A percentile compares a stretch with the other conserved stretches of the same genome.
phyloP scores from a whole-genome alignment of 208 protist species.

The Porcisia hertigi region DNA sequence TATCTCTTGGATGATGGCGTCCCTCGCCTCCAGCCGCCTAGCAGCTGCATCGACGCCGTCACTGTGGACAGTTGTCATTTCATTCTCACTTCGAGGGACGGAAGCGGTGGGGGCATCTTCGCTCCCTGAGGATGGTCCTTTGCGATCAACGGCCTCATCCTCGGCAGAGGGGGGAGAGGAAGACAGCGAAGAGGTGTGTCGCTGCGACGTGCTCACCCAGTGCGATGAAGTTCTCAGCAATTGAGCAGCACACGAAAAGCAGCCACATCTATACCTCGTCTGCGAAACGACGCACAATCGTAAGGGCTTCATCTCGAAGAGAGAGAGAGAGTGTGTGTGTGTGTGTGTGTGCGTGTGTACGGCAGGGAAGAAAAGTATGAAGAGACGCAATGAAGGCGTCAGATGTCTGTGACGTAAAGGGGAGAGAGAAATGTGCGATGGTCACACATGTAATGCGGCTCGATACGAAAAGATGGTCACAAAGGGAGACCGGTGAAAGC shows the following conservation, averaged over 20 bases:
- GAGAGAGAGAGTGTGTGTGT: not conserved
- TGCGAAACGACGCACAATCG: not conserved
- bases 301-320: not conserved
- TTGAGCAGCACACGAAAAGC: not conserved
- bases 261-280: not conserved
- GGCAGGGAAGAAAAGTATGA: not conserved
- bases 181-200: not conserved
- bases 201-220: not conserved
- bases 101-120: not conserved
- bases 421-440: not conserved
- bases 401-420: not conserved
- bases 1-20: conserved; percentile 74
- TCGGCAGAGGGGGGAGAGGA: not conserved
- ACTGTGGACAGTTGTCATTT: not conserved
- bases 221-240: not conserved
- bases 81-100: not conserved
- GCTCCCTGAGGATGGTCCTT: not conserved
- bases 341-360: not conserved
- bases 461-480: too few relatives aligned
- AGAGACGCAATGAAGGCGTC: not conserved
- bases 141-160: not conserved
- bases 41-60: conserved; percentile 6
- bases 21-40: conserved; percentile 34
- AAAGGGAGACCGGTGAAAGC: not conserved
- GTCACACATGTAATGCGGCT: not conserved